Conservation (phyloP, 371 early-diverging fungal genomes). For the Apophysomyces trapeziformis region DNA sequence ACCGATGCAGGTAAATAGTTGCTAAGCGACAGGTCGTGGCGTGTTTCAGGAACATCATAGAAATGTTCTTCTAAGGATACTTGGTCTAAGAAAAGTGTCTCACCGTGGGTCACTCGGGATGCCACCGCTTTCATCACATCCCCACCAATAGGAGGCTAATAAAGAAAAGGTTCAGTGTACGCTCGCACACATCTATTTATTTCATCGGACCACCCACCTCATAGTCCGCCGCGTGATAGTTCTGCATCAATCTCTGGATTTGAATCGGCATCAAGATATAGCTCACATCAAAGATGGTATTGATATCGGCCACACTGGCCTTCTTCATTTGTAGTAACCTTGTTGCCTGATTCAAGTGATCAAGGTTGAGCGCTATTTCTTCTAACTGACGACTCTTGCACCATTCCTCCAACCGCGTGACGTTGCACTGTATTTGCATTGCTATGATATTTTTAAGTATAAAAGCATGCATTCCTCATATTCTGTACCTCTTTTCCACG, state of each 20-base stretch:
- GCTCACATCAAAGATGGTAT: constrained; percentile 91
- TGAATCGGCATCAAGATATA: constrained; percentile 88
- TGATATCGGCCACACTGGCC: constrained; percentile 83
- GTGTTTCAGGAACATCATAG: constrained; percentile 56
- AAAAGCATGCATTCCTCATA: constrained; percentile 17
- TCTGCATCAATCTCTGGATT: constrained; percentile 87
- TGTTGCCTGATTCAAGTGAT: constrained; percentile 87
- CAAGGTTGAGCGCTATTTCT: constrained; percentile 84
- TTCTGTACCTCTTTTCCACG: constrained; percentile 76
- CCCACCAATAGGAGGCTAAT: constrained; percentile 74
- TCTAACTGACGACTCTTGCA: constrained; percentile 81
- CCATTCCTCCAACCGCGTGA: constrained; percentile 93
- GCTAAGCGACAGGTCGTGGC: constrained; percentile 17
- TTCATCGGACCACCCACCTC: constrained; percentile 41
- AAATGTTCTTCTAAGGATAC: constrained; percentile 63
- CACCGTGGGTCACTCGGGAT: constrained; percentile 70
- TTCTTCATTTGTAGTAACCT: constrained; percentile 93
- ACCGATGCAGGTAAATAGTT: constrained; percentile 5
- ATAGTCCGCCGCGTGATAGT: constrained; percentile 72
- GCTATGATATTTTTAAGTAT: constrained; percentile 30
- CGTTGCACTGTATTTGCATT: constrained; percentile 96
- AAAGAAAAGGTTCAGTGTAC: constrained; percentile 5
- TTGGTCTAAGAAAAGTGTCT: constrained; percentile 79
- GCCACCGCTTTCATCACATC: constrained; percentile 86
- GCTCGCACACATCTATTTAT: not conserved